phyloP scores from a whole-genome alignment of 345 rosid species.

The Eucalyptus tenuipes region DNA sequence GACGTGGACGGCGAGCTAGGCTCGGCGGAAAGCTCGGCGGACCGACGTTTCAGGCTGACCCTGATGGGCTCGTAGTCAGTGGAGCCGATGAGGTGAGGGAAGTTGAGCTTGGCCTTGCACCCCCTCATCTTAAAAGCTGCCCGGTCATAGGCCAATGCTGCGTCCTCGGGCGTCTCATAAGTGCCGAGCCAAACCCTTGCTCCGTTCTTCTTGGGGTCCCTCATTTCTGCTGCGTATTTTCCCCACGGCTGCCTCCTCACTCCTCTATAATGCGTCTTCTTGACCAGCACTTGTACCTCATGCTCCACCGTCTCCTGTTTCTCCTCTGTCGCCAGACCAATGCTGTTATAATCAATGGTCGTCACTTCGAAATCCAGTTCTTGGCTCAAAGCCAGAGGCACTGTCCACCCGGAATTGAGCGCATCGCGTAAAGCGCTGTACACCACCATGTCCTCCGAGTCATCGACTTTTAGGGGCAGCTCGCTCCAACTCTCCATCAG shows the following conservation, averaged over 20 bases:
- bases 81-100: constrained; percentile 21
- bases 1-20: neutral
- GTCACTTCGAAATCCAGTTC: neutral
- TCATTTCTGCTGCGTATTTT: constrained; percentile 28
- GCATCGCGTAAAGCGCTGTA: constrained; percentile 18
- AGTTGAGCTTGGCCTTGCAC: constrained; percentile 26
- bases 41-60: constrained; percentile 17
- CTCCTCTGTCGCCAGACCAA: neutral
- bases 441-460: constrained; percentile 25
- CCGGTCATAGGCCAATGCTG: constrained; percentile 31
- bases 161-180: constrained; percentile 30
- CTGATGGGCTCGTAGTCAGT: constrained; percentile 16
- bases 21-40: constrained; percentile 19
- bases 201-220: constrained; percentile 33
- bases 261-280: constrained; percentile 14
- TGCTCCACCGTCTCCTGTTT: neutral
- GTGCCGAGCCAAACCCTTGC: constrained; percentile 34
- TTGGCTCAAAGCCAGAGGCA: neutral
- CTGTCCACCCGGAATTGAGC: constrained; percentile 9
- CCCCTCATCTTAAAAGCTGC: constrained; percentile 33
- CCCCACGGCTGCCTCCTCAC: constrained; percentile 41
- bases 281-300: neutral
- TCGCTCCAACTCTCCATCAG: constrained; percentile 25
- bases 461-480: constrained; percentile 12
- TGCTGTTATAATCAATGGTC: neutral